These are phyloP conservation scores for Galerina marginata DNA, from an alignment of 768 basidiomycete genomes.

Conservation along the genomic window DNA sequence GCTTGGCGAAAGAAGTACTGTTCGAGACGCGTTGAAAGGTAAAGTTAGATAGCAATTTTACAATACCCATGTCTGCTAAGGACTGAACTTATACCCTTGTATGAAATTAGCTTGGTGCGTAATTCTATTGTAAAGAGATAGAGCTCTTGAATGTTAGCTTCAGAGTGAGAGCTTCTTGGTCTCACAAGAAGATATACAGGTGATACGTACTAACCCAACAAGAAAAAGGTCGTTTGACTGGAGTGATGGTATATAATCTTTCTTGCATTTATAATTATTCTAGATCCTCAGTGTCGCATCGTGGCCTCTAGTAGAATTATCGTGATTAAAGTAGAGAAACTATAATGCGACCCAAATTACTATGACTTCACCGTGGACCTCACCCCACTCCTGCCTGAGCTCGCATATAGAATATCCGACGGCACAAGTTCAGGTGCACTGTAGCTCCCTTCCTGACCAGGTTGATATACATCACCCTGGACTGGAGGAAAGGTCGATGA, in stretches of 20 bases:
- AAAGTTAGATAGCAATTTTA: slow-evolving; percentile 11
- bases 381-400: slow-evolving; percentile 57
- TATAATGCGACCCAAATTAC: not conserved
- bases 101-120: not conserved
- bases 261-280: too few relatives aligned
- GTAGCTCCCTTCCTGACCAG: slow-evolving; percentile 52
- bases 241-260: too few relatives aligned
- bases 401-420: slow-evolving; percentile 72
- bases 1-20: slow-evolving; percentile 72
- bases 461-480: slow-evolving; percentile 57
- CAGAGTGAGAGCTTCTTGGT: too few relatives aligned
- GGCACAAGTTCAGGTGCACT: slow-evolving; percentile 58
- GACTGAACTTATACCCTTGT: slow-evolving; percentile 8
- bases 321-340: slow-evolving; percentile 10
- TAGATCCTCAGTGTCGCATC: too few relatives aligned
- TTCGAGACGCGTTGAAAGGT: slow-evolving; percentile 55
- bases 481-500: slow-evolving; percentile 72
- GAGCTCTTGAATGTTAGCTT: too few relatives aligned
- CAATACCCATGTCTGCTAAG: slow-evolving; percentile 1
- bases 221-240: too few relatives aligned
- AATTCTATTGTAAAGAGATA: too few relatives aligned
- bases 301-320: not conserved
- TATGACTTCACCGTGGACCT: slow-evolving; percentile 6
- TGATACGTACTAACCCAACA: too few relatives aligned
- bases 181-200: too few relatives aligned